Base-by-base conservation (phyloP, 2,329 filamentous ascomycete genomes). In the Beauveria sp. region DNA sequence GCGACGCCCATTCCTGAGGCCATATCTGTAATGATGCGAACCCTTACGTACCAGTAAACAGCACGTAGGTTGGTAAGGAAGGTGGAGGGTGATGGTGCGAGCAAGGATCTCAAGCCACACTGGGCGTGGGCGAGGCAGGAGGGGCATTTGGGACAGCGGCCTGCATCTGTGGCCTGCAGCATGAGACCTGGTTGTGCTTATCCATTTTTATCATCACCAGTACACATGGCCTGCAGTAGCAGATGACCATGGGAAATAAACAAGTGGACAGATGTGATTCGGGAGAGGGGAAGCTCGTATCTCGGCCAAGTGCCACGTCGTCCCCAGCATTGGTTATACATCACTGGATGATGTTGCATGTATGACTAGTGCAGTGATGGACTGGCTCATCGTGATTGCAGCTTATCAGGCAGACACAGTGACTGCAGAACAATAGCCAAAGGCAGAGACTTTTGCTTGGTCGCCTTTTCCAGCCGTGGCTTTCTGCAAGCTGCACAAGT, bases 151-250 rank as follows among this genome's bases (percentile, higher is more conserved):
- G 34, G 34, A 37, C 34, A 34, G 47, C 48, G 56, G 56, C 56
- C 56, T 59, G 56, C 56, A 59, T 59, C 24, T 59, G 56, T 59
- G 56, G 56, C 48, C 56, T 59, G 47, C 48, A 52, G 56, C 56
- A 59, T 59, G 56, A 44, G 56, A 59, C 56, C 56, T 52, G 34
- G 24, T 52, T 30, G 2, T 34, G 40, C 53, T 52, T 59, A 53
- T 53, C 40, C 48, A 53, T 52, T 59, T 52, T 57, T 46, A 43
- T 30, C 34, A 18, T 47, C 10, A 16, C 34, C 34, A 37, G 34
- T 54, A 54, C 34, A 43, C 34, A 54, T 50, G 34, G 44, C 22
- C 22, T 40, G 55, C 55, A 41, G 55, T 22, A 59, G 44, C 56
- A 59, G 47, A 59, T 59, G 56, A 59, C 56, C 46, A 28, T 30